phyloP scores from a whole-genome alignment of 257 asterid species.

The Apocynum venetum region DNA sequence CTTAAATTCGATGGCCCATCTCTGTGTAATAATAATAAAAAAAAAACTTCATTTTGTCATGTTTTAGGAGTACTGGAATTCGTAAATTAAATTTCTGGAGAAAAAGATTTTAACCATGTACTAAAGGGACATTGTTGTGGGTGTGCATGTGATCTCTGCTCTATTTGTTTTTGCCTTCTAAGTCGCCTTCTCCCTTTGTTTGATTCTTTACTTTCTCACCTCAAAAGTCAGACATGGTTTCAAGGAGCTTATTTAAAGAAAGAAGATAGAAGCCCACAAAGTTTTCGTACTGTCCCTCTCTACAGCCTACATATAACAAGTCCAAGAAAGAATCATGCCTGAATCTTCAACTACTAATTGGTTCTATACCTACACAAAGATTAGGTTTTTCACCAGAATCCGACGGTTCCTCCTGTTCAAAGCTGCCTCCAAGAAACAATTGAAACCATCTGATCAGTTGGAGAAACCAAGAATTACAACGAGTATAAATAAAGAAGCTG shows the following conservation, averaged over 20 bases:
- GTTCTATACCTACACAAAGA: constrained; percentile 28
- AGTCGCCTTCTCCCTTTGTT: constrained; percentile 42
- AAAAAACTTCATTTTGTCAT: too few species aligned
- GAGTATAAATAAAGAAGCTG: constrained; percentile 4
- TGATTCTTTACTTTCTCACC: constrained; percentile 31
- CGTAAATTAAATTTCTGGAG: background rate
- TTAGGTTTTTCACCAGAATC: constrained; percentile 34
- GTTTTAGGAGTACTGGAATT: too few species aligned
- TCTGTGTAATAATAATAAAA: too few species aligned
- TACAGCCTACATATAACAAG: background rate
- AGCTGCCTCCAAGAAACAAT: constrained; percentile 25
- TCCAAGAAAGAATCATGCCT: constrained; percentile 27
- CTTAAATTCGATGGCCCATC: too few species aligned
- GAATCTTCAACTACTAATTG: constrained; percentile 32
- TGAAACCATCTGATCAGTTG: constrained; percentile 19
- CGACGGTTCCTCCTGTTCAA: constrained; percentile 35
- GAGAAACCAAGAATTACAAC: constrained; percentile 1
- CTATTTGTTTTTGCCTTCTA: constrained; percentile 43
- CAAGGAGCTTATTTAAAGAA: constrained; percentile 15
- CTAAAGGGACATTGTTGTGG: constrained; percentile 26
- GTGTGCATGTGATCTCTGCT: constrained; percentile 58
- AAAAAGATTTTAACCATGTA: background rate
- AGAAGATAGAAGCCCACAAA: constrained; percentile 19
- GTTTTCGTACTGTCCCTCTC: constrained; percentile 14
- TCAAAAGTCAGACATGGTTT: constrained; percentile 35